Conservation (phyloP, 164 flowering plant genomes). For the Stephania yunnanensis region DNA sequence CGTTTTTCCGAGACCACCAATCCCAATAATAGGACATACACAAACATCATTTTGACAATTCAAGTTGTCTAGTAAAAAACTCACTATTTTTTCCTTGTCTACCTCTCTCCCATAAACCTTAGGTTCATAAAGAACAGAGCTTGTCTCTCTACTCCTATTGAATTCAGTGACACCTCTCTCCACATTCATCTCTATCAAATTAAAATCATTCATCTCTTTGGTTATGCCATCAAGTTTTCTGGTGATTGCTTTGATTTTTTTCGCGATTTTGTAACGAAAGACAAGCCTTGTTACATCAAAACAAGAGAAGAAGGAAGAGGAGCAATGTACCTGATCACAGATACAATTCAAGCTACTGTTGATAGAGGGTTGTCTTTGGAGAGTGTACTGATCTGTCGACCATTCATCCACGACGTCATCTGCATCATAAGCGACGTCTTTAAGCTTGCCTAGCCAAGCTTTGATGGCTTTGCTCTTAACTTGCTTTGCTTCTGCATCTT, state of each 20-base stretch:
- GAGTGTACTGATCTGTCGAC: too few relatives aligned
- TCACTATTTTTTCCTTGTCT: background rate
- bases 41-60: background rate
- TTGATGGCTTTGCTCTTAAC: too few relatives aligned
- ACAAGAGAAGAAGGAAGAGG: background rate
- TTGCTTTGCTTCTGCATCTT: background rate
- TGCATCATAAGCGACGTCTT: too few relatives aligned
- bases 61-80: background rate
- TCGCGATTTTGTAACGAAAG: background rate
- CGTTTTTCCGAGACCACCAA: conserved; percentile 4
- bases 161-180: too few relatives aligned
- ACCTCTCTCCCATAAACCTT: background rate
- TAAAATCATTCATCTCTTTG: background rate
- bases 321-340: background rate
- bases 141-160: background rate
- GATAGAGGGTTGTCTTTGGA: too few relatives aligned
- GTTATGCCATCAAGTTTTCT: background rate
- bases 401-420: too few relatives aligned
- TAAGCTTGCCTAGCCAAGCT: too few relatives aligned
- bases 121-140: background rate
- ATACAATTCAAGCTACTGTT: too few relatives aligned
- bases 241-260: background rate
- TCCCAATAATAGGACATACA: background rate
- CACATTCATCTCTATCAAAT: background rate
- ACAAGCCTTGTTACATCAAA: background rate